Evolutionary conservation across 192 early-diverging fungal genomes (phyloP).

Genomic region (Dispira simplex): DNA sequence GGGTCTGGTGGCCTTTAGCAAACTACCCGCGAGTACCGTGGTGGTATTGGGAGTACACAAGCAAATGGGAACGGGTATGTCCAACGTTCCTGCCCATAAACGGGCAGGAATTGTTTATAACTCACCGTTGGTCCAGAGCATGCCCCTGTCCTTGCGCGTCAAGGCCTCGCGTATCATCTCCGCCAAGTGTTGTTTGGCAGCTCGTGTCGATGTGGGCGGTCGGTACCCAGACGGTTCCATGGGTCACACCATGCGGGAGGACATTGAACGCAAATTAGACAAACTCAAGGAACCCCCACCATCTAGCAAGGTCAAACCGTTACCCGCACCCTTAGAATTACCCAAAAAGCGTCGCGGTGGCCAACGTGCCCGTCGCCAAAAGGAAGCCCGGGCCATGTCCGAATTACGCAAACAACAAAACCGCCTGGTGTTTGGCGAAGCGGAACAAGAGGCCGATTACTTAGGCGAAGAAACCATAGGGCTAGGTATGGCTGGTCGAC

Average conservation of each 20-base stretch:
- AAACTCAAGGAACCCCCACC: slow-evolving; percentile 77
- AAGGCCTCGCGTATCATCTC: slow-evolving; percentile 8
- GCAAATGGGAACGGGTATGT: neutral
- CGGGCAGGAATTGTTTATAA: slow-evolving; percentile 16
- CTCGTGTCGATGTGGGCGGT: slow-evolving; percentile 69
- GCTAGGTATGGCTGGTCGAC: slow-evolving; percentile 68
- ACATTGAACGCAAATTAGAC: slow-evolving; percentile 78
- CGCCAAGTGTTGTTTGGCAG: slow-evolving; percentile 48
- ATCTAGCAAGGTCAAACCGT: slow-evolving; percentile 63
- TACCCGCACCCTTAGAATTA: slow-evolving; percentile 85
- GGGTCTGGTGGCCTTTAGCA: slow-evolving; percentile 67
- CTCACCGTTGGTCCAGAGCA: slow-evolving; percentile 10
- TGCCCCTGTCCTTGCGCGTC: slow-evolving; percentile 8
- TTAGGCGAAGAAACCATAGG: slow-evolving; percentile 71
- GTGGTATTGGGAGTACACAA: slow-evolving; percentile 35
- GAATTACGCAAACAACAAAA: slow-evolving; percentile 86
- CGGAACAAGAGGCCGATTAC: slow-evolving; percentile 75
- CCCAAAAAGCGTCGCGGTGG: slow-evolving; percentile 84
- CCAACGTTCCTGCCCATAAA: neutral
- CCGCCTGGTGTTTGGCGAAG: slow-evolving; percentile 79
- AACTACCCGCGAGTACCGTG: slow-evolving; percentile 86
- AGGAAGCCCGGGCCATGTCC: slow-evolving; percentile 67
- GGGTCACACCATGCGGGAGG: slow-evolving; percentile 54
- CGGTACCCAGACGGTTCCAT: slow-evolving; percentile 51
- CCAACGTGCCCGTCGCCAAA: slow-evolving; percentile 57